Conservation (phyloP, 176 grass and related monocot species). For the Rhipidocladum racemiflorum region DNA sequence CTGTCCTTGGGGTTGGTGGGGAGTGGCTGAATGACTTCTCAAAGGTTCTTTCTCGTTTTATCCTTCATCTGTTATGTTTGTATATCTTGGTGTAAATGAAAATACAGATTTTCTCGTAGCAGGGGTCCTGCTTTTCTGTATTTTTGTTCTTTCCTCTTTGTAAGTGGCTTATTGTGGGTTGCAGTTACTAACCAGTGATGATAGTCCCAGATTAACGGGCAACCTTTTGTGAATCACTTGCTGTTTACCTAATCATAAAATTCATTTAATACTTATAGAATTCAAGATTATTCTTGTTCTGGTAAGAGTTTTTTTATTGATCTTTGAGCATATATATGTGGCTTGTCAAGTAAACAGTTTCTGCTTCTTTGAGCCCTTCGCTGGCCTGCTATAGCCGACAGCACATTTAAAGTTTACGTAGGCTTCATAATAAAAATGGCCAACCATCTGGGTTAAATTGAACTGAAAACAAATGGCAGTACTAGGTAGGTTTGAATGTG, state of each 20-base stretch:
- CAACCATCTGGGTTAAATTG: neutral
- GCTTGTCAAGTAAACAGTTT: neutral
- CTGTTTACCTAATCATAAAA: neutral
- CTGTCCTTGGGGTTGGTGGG: constrained; percentile 72
- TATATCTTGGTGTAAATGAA: neutral
- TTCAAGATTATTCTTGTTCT: neutral
- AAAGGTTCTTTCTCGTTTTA: constrained; percentile 51
- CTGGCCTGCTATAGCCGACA: neutral
- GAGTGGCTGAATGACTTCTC: constrained; percentile 90
- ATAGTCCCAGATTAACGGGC: neutral
- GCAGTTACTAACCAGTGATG: neutral
- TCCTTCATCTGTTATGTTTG: neutral
- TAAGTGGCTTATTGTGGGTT: neutral
- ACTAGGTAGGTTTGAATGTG: neutral
- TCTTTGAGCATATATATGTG: neutral
- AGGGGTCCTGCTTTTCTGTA: neutral
- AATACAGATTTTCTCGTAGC: neutral
- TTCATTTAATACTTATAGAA: neutral
- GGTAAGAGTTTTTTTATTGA: neutral
- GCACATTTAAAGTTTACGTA: neutral
- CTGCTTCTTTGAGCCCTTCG: neutral
- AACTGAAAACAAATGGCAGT: neutral
- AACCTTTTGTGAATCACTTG: neutral
- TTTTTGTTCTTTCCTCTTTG: neutral
- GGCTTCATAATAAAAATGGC: neutral